Evolutionary conservation across 495 filamentous ascomycete species (phyloP).

Genomic region (Penicillium ucsense): DNA sequence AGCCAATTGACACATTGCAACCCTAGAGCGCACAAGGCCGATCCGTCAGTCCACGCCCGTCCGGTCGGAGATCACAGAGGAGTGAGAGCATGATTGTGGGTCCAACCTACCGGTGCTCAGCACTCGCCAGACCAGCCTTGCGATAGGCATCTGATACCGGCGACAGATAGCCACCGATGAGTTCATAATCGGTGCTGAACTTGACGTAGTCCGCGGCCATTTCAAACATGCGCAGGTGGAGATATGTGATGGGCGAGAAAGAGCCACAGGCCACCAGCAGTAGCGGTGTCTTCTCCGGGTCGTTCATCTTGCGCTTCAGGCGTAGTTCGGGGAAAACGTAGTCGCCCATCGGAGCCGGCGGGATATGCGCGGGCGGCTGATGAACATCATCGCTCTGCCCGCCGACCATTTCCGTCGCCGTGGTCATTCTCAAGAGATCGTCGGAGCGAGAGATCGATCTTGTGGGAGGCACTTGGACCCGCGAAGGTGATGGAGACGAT

Average conservation of each 20-base stretch:
- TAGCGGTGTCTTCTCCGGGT: conserved; percentile 63
- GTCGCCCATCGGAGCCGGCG: conserved; percentile 31
- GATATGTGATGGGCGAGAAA: conserved; percentile 73
- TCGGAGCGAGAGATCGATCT: background rate
- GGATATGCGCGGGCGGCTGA: conserved; percentile 12
- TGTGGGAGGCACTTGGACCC: background rate
- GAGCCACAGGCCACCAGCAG: conserved; percentile 85
- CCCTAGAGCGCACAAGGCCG: conserved; percentile 12
- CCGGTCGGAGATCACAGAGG: background rate
- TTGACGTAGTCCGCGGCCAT: conserved; percentile 76
- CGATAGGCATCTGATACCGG: conserved; percentile 83
- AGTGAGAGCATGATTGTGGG: conserved; percentile 2
- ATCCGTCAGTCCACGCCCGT: conserved; percentile 3
- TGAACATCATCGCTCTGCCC: conserved; percentile 25
- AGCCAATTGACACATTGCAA: conserved; percentile 69
- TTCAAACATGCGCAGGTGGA: conserved; percentile 92
- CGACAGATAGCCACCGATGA: conserved; percentile 74
- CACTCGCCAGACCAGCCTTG: conserved; percentile 74
- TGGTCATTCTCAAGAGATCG: conserved; percentile 8
- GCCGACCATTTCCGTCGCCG: conserved; percentile 21
- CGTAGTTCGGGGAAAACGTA: conserved; percentile 69
- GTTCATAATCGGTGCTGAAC: conserved; percentile 75
- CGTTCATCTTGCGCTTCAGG: conserved; percentile 56
- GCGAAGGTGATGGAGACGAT: no score
- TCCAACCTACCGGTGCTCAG: conserved; percentile 50